phyloP scores from a whole-genome alignment of 352 stramenopile genomes.

The Phytophthora agathidicida region DNA sequence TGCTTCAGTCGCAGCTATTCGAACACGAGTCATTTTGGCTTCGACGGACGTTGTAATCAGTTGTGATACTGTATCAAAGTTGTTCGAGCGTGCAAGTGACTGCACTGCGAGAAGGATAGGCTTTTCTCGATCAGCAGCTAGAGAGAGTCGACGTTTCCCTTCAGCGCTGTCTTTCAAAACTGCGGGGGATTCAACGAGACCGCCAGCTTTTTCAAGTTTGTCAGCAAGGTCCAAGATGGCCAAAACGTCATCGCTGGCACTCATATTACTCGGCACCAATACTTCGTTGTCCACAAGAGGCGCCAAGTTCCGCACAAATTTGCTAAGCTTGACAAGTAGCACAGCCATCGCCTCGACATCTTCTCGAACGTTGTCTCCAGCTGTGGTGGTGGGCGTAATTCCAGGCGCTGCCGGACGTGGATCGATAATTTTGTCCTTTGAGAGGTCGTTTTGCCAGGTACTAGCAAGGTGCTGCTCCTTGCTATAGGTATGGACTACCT shows the following conservation, averaged over 20 bases:
- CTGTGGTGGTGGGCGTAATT: not conserved
- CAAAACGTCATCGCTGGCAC: slow-evolving; percentile 39
- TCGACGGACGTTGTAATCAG: slow-evolving; percentile 18
- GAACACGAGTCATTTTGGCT: slow-evolving; percentile 13
- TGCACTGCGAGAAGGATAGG: slow-evolving; percentile 48
- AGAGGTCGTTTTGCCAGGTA: slow-evolving; percentile 8
- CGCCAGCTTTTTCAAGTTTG: slow-evolving; percentile 44
- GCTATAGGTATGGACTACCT: slow-evolving; percentile 13
- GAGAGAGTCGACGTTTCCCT: slow-evolving; percentile 30
- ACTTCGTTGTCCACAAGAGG: slow-evolving; percentile 41
- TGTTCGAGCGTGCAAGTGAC: slow-evolving; percentile 39
- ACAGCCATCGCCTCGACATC: slow-evolving; percentile 49
- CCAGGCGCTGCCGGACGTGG: not conserved
- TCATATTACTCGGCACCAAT: slow-evolving; percentile 1
- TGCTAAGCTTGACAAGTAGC: slow-evolving; percentile 59
- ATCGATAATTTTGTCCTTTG: slow-evolving; percentile 14
- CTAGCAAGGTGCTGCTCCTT: slow-evolving; percentile 15
- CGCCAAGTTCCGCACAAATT: slow-evolving; percentile 65
- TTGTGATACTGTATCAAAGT: slow-evolving; percentile 34
- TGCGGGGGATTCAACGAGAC: slow-evolving; percentile 11
- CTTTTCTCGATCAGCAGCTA: slow-evolving; percentile 36
- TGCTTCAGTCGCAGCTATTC: slow-evolving; percentile 3
- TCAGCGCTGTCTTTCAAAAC: not conserved
- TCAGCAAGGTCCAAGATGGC: slow-evolving; percentile 63
- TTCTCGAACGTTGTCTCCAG: slow-evolving; percentile 20